Evolutionary conservation across 495 filamentous ascomycete species (phyloP).

Genomic region (Daldinia vernicosa): DNA sequence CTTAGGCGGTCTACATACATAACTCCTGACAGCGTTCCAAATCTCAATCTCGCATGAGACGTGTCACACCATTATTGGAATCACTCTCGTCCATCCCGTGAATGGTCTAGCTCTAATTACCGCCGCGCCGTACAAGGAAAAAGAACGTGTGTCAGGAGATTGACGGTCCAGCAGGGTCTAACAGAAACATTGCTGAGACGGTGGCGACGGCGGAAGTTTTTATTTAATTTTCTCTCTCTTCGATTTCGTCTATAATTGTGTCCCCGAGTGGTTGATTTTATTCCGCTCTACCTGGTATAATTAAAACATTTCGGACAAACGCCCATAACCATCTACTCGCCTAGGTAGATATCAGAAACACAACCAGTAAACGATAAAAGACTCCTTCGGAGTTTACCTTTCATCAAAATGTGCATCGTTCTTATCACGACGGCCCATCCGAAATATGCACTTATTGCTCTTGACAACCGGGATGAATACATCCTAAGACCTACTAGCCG

Average conservation of each 20-base stretch:
- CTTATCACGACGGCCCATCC: constrained; percentile 91
- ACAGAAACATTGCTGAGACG: constrained; percentile 24
- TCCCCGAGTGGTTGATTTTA: constrained; percentile 18
- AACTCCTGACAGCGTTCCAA: constrained; percentile 15
- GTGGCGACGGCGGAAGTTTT: constrained; percentile 32
- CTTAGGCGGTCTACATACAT: constrained; percentile 26
- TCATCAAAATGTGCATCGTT: constrained; percentile 84
- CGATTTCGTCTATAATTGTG: constrained; percentile 29
- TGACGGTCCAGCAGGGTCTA: constrained; percentile 11
- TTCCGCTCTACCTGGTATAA: not conserved
- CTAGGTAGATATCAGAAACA: not conserved
- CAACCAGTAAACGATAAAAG: not conserved
- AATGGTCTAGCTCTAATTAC: constrained; percentile 14
- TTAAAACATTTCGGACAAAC: not conserved
- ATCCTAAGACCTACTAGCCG: constrained; percentile 85
- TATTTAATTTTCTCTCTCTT: constrained; percentile 10
- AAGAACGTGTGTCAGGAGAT: constrained; percentile 32
- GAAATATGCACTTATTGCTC: constrained; percentile 83
- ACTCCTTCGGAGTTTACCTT: not conserved
- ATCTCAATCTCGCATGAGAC: constrained; percentile 32
- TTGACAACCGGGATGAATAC: constrained; percentile 97
- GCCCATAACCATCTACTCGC: not conserved
- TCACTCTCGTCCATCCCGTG: constrained; percentile 22
- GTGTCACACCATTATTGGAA: constrained; percentile 42
- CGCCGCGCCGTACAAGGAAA: constrained; percentile 12